Evolutionary conservation across 371 early-diverging fungal genomes (phyloP).

Genomic region (Mucor lusitanicus): DNA sequence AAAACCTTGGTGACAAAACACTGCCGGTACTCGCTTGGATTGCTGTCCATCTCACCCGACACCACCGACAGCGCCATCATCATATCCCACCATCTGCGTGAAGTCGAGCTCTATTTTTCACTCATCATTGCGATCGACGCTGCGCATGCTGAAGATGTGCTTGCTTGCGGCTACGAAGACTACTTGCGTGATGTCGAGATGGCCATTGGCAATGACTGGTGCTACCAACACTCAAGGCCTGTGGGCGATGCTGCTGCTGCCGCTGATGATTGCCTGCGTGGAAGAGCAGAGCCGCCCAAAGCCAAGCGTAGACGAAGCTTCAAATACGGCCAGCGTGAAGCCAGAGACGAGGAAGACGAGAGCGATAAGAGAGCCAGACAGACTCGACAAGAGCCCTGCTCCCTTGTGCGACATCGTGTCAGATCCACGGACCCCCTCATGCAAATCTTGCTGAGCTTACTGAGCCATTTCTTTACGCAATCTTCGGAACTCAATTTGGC

Average conservation of each 20-base stretch:
- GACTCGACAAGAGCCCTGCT: background rate
- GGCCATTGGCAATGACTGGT: slow-evolving; percentile 62
- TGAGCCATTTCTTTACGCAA: slow-evolving; percentile 83
- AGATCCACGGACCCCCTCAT: slow-evolving; percentile 67
- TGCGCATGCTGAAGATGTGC: slow-evolving; percentile 52
- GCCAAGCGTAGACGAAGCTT: slow-evolving; percentile 56
- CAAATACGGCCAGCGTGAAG: slow-evolving; percentile 52
- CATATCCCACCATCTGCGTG: slow-evolving; percentile 68
- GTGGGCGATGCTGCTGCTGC: slow-evolving; percentile 20
- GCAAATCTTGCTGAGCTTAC: slow-evolving; percentile 61
- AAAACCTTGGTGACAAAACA: slow-evolving; percentile 78
- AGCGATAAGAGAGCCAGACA: slow-evolving; percentile 12
- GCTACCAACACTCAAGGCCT: slow-evolving; percentile 54
- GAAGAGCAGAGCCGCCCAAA: slow-evolving; percentile 21
- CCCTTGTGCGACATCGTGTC: slow-evolving; percentile 46
- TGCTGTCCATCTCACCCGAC: slow-evolving; percentile 70
- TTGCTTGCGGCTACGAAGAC: slow-evolving; percentile 70
- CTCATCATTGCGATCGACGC: slow-evolving; percentile 66
- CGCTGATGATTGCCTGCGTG: slow-evolving; percentile 15
- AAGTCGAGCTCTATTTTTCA: slow-evolving; percentile 71
- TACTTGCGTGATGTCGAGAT: slow-evolving; percentile 80
- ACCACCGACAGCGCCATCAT: slow-evolving; percentile 29
- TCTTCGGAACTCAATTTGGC: slow-evolving; percentile 89
- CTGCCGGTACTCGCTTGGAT: slow-evolving; percentile 69
- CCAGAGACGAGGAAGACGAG: slow-evolving; percentile 20